These are phyloP conservation scores for Phytophthora chlamydospora DNA, from an alignment of 352 stramenopile genomes.

Conservation along the genomic window DNA sequence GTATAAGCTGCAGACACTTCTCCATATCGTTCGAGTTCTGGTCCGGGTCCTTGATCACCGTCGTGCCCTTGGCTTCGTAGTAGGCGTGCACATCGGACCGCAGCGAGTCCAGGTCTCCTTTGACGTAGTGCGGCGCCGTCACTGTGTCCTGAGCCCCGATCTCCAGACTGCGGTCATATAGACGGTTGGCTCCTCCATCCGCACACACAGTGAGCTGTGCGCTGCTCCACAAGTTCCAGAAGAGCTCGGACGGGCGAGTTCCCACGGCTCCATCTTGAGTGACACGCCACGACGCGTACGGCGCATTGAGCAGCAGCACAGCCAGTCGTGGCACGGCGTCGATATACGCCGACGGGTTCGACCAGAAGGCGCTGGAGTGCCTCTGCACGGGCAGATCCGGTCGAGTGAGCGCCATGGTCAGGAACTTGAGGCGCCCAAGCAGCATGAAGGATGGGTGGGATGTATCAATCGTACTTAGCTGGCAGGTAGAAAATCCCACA, in stretches of 20 bases:
- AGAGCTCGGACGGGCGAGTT: constrained; percentile 46
- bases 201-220: constrained; percentile 88
- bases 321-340: constrained; percentile 47
- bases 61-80: constrained; percentile 73
- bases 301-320: constrained; percentile 68
- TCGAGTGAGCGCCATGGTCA: constrained; percentile 1
- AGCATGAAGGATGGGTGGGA: background rate
- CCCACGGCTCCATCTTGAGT: constrained; percentile 16
- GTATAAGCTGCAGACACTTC: constrained; percentile 83
- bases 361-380: constrained; percentile 72
- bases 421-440: too few relatives aligned
- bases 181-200: constrained; percentile 95
- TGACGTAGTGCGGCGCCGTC: constrained; percentile 89
- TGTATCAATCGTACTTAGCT: constrained; percentile 11
- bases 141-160: constrained; percentile 47
- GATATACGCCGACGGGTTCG: constrained; percentile 31
- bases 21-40: constrained; percentile 97
- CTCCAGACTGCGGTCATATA: constrained; percentile 79
- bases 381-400: constrained; percentile 23
- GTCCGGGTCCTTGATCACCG: constrained; percentile 78
- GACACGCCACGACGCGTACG: constrained; percentile 54
- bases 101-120: constrained; percentile 96
- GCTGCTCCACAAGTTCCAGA: constrained; percentile 74
- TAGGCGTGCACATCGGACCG: constrained; percentile 83
- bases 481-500: too few relatives aligned